Percentiles rank a stretch among this genome's conserved stretches.
Evolutionary conservation across 2,329 filamentous ascomycete genomes (phyloP).

Genomic region (Setomelanomma holmii): DNA sequence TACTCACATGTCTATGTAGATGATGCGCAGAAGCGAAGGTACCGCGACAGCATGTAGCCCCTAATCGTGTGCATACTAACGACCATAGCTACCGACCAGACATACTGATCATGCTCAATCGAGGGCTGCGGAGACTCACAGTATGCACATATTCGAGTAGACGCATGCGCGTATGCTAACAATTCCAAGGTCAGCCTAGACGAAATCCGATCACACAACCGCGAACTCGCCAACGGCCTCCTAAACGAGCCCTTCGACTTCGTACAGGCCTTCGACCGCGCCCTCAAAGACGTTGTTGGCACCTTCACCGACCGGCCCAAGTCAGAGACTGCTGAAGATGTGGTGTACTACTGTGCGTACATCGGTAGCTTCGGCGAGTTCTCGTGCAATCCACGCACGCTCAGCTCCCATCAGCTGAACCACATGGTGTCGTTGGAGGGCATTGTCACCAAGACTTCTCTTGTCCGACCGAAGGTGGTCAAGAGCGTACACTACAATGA

Average conservation of each 20-base stretch:
- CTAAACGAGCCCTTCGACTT: constrained; percentile 89
- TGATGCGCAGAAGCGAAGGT: constrained; percentile 65
- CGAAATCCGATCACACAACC: constrained; percentile 86
- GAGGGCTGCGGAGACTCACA: constrained; percentile 64
- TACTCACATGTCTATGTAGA: constrained; percentile 50
- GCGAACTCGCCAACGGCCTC: constrained; percentile 80
- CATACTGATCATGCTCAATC: constrained; percentile 78
- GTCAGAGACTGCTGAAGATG: constrained; percentile 78
- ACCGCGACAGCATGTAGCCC: neutral
- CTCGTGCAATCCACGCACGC: constrained; percentile 90
- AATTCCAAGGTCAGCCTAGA: constrained; percentile 67
- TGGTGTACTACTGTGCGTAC: constrained; percentile 94
- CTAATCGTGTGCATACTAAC: neutral
- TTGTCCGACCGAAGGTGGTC: constrained; percentile 96
- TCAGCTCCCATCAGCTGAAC: constrained; percentile 89
- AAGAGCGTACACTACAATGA: constrained; percentile 98
- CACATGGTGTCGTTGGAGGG: constrained; percentile 97
- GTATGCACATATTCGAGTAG: no score
- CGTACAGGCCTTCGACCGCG: constrained; percentile 84
- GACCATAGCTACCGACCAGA: constrained; percentile 74
- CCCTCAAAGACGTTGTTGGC: constrained; percentile 86
- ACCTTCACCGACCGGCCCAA: constrained; percentile 77
- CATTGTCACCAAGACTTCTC: constrained; percentile 93
- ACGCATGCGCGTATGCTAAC: constrained; percentile 9
- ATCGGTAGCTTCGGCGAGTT: constrained; percentile 95